These are phyloP conservation scores for Malus sylvestris DNA, from an alignment of 306 rosid genomes.

Conservation along the genomic window DNA sequence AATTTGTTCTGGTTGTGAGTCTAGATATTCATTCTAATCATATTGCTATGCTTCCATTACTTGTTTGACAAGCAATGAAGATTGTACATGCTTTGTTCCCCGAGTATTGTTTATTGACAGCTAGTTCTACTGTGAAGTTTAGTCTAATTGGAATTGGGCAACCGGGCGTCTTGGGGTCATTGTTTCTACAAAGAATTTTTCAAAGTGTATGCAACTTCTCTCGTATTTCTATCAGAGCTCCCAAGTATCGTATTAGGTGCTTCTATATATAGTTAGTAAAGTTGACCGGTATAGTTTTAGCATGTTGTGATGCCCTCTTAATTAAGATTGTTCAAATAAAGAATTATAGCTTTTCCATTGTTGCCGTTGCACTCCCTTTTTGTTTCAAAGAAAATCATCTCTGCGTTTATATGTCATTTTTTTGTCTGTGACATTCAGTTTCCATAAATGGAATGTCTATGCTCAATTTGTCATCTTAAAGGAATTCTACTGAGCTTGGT, in stretches of 20 bases:
- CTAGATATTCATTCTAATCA: conserved; percentile 1
- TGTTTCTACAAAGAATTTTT: conserved; percentile 72
- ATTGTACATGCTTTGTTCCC: conserved; percentile 65
- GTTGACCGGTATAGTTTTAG: neutral
- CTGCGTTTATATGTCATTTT: neutral
- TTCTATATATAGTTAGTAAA: neutral
- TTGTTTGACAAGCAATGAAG: conserved; percentile 39
- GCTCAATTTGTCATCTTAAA: neutral
- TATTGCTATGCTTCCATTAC: conserved; percentile 5
- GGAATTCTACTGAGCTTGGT: neutral
- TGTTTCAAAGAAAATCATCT: neutral
- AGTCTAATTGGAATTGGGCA: conserved; percentile 69
- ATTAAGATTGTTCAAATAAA: neutral
- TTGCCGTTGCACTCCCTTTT: neutral
- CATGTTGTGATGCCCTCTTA: neutral
- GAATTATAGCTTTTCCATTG: neutral
- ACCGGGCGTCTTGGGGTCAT: conserved; percentile 71
- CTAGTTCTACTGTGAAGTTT: conserved; percentile 53
- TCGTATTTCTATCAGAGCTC: neutral
- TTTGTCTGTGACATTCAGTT: neutral
- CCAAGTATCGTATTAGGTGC: neutral
- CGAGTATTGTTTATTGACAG: conserved; percentile 75
- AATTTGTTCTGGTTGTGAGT: conserved; percentile 9
- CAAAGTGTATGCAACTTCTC: conserved; percentile 27
- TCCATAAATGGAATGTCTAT: neutral